These are phyloP conservation scores for Phylloporus sp. DNA, from an alignment of 768 basidiomycete genomes.

Conservation along the genomic window DNA sequence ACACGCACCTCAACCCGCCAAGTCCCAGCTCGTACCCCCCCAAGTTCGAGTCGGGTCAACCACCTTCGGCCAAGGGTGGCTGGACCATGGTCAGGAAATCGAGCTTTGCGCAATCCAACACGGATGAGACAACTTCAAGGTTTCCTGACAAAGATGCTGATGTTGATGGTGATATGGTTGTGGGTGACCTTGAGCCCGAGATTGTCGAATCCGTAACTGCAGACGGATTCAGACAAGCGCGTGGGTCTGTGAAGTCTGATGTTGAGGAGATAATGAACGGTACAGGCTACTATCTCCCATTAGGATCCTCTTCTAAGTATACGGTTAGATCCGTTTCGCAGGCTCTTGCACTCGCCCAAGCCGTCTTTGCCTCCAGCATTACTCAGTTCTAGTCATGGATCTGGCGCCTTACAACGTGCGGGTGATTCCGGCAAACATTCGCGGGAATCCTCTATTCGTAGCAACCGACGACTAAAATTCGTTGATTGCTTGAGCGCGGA, in stretches of 20 bases:
- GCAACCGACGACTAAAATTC: constrained; percentile 78
- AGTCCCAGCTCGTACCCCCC: constrained; percentile 74
- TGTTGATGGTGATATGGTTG: constrained; percentile 71
- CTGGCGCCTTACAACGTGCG: constrained; percentile 16
- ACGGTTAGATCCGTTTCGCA: constrained; percentile 55
- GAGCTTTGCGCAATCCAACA: constrained; percentile 24
- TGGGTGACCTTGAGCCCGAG: constrained; percentile 72
- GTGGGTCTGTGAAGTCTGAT: constrained; percentile 57
- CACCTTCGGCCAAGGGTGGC: constrained; percentile 49
- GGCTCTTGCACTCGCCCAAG: constrained; percentile 39
- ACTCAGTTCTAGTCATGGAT: constrained; percentile 6
- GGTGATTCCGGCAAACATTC: constrained; percentile 53
- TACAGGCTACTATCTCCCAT: constrained; percentile 32
- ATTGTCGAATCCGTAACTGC: constrained; percentile 28
- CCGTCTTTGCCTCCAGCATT: constrained; percentile 3
- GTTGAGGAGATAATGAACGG: constrained; percentile 75
- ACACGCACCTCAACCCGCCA: constrained; percentile 74
- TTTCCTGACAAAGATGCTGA: constrained; percentile 53
- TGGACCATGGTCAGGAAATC: constrained; percentile 74
- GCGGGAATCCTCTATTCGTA: constrained; percentile 73
- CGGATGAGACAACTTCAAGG: constrained; percentile 22
- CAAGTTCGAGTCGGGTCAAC: constrained; percentile 39
- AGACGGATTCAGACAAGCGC: constrained; percentile 42
- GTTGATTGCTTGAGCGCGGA: constrained; percentile 70
- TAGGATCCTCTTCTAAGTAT: constrained; percentile 27